These are phyloP conservation scores for Vitis vinifera DNA, from an alignment of 164 flowering plant species.

Conservation along the genomic window ASM3070453v1 NC_081816.1:6142501-6143000, in stretches of 20 bases:
- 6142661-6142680: conserved; percentile 62
- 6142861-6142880: conserved; percentile 32
- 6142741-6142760: conserved; percentile 21
- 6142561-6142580: conserved; percentile 59
- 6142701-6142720: conserved; percentile 22
- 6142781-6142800: conserved; percentile 17
- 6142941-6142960: conserved; percentile 72
- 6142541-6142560: conserved; percentile 72
- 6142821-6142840: conserved; percentile 22
- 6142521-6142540: conserved; percentile 79
- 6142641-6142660: conserved; percentile 70
- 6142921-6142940: conserved; percentile 64
- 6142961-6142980: conserved; percentile 73
- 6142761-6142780: conserved; percentile 22
- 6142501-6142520: conserved; percentile 73
- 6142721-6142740: conserved; percentile 51
- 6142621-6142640: conserved; percentile 73
- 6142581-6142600: conserved; percentile 79
- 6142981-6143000: conserved; percentile 32
- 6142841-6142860: conserved; percentile 17
- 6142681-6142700: conserved; percentile 24
- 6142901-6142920: conserved; percentile 33
- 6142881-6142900: conserved; percentile 26
- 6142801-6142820: conserved; percentile 33
- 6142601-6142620: conserved; percentile 64